Conservation (phyloP, 257 asterid genomes). For the Nicotiana attenuata region DNA sequence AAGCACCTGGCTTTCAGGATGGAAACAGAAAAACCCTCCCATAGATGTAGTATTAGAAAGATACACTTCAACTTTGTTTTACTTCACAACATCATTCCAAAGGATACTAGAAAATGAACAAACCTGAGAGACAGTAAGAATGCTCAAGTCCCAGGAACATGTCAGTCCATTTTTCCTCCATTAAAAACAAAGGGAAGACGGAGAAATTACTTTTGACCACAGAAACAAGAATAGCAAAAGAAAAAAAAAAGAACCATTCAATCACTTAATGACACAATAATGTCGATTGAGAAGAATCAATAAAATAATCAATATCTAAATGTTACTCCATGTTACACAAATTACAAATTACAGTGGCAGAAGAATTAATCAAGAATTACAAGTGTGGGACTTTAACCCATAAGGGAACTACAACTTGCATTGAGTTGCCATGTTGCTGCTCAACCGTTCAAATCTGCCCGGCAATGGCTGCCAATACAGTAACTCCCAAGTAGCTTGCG, state of each 20-base stretch:
- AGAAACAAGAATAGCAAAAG: not conserved
- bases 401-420: constrained; percentile 30
- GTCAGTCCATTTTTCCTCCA: not conserved
- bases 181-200: not conserved
- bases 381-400: constrained; percentile 49
- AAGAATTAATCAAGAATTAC: constrained; percentile 53
- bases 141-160: not conserved
- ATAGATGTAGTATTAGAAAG: not conserved
- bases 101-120: not conserved
- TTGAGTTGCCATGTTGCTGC: constrained; percentile 24
- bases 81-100: not conserved
- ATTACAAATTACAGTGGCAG: constrained; percentile 51
- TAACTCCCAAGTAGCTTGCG: constrained; percentile 33
- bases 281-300: constrained; percentile 39
- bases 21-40: not conserved
- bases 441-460: constrained; percentile 28
- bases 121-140: not conserved
- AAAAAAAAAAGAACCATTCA: not conserved
- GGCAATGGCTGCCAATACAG: constrained; percentile 22
- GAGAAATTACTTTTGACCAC: not conserved
- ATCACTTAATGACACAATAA: not conserved
- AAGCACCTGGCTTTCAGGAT: constrained; percentile 4
- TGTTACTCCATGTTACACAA: constrained; percentile 45
- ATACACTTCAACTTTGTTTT: not conserved
- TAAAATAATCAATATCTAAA: constrained; percentile 43